A percentile compares a stretch with the other conserved stretches of the same genome.
These are phyloP conservation scores for Myriosclerotinia scirpicola DNA, from an alignment of 2,329 filamentous ascomycete genomes.

Conservation along the genomic window DNA sequence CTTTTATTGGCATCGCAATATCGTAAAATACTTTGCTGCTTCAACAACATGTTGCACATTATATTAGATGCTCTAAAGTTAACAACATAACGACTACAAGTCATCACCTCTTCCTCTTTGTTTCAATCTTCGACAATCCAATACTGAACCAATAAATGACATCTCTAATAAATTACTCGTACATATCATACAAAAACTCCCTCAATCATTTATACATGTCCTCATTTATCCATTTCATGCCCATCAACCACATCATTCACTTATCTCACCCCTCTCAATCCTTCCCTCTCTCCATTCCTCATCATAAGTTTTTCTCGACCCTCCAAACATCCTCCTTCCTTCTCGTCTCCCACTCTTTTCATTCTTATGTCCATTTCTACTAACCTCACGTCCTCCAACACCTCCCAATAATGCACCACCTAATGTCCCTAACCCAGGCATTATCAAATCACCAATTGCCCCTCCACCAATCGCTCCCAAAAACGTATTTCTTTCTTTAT, in stretches of 20 bases:
- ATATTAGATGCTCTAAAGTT: no score
- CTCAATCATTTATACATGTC: not conserved
- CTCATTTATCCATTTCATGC: not conserved
- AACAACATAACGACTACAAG: no score
- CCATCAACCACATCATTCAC: slow-evolving; percentile 3
- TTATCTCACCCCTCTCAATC: slow-evolving; percentile 21
- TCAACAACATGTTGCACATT: no score
- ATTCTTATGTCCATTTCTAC: slow-evolving; percentile 16
- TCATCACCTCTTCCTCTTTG: no score
- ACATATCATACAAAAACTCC: not conserved
- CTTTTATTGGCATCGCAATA: not conserved
- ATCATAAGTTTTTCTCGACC: slow-evolving; percentile 22
- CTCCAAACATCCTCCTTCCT: slow-evolving; percentile 6
- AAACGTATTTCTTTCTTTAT: slow-evolving; percentile 30
- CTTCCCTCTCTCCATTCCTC: slow-evolving; percentile 26
- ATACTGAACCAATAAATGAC: not conserved
- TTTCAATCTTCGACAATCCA: not conserved
- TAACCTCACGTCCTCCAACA: slow-evolving; percentile 27
- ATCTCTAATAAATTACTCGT: not conserved
- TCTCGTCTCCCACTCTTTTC: slow-evolving; percentile 10
- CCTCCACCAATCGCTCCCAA: slow-evolving; percentile 32
- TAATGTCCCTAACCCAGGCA: slow-evolving; percentile 32
- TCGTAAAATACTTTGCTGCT: no score
- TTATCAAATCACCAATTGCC: slow-evolving; percentile 32
- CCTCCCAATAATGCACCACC: slow-evolving; percentile 33